Conservation (phyloP, 1,284 basidiomycete species). For the Tausonia pullulans region DNA sequence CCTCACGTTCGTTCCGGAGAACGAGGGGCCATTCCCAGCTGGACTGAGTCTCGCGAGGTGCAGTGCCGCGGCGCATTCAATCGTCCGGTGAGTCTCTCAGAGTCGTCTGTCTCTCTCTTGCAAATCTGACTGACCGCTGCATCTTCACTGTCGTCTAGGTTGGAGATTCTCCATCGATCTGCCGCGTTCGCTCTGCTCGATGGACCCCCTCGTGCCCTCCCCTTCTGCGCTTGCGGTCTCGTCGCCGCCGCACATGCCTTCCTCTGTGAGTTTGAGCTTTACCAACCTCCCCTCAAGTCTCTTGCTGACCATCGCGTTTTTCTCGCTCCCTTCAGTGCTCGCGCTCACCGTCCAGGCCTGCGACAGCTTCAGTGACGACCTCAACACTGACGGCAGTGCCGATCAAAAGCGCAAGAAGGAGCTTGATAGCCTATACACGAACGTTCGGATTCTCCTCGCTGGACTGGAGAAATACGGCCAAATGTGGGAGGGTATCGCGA, state of each 20-base stretch:
- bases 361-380: conserved; percentile 17
- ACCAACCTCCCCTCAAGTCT: not conserved
- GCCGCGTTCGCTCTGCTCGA: conserved; percentile 28
- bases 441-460: conserved; percentile 35
- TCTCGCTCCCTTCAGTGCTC: conserved; percentile 21
- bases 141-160: not conserved
- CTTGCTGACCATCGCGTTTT: not conserved
- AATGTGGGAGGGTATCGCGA: conserved; percentile 37
- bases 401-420: conserved; percentile 21
- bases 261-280: not conserved
- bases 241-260: conserved; percentile 26
- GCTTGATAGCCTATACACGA: conserved; percentile 33
- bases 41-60: conserved; percentile 33
- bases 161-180: conserved; percentile 29
- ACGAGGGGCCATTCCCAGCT: conserved; percentile 30
- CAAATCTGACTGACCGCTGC: not conserved
- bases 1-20: not conserved
- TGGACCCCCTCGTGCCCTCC: conserved; percentile 19
- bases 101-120: not conserved
- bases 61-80: conserved; percentile 34
- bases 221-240: conserved; percentile 36
- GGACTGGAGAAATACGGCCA: conserved; percentile 34
- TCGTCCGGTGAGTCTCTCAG: conserved; percentile 25
- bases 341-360: conserved; percentile 33
- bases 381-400: conserved; percentile 17